A percentile compares a stretch with the other conserved stretches of the same genome.
phyloP scores from a whole-genome alignment of 768 basidiomycete genomes.

The Serendipita indica region DNA sequence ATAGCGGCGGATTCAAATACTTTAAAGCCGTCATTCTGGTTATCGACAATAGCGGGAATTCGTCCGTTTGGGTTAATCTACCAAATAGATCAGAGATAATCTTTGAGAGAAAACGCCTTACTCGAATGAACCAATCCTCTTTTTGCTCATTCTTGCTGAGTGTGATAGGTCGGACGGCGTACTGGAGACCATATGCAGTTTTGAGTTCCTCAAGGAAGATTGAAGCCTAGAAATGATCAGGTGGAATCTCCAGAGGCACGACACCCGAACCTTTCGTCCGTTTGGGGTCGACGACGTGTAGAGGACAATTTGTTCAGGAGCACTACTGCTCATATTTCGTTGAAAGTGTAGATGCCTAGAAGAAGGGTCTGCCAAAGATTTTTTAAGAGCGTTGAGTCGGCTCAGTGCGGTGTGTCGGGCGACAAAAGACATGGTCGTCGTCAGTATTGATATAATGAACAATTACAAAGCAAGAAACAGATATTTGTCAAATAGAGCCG shows the following conservation, averaged over 20 bases:
- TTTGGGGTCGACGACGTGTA: conserved; percentile 47
- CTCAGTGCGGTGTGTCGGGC: too few species aligned
- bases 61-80: conserved; percentile 29
- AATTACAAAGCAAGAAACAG: too few species aligned
- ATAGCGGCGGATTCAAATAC: conserved; percentile 76
- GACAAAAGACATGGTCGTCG: too few species aligned
- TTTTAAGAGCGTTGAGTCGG: too few species aligned
- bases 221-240: conserved; percentile 24
- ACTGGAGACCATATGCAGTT: conserved; percentile 28
- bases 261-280: conserved; percentile 21
- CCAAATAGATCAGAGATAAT: conserved; percentile 35
- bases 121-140: conserved; percentile 60
- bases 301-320: conserved; percentile 21
- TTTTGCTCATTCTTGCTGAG: conserved; percentile 61
- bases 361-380: too few species aligned
- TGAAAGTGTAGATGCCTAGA: too few species aligned
- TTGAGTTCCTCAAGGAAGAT: conserved; percentile 51
- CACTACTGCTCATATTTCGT: background rate
- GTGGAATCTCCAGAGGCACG: background rate
- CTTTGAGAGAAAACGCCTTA: conserved; percentile 11
- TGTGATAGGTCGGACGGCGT: conserved; percentile 38
- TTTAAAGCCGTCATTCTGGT: conserved; percentile 39
- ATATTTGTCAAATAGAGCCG: too few species aligned
- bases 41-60: conserved; percentile 54
- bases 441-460: too few species aligned